A percentile compares a stretch with the other conserved stretches of the same genome.
These are phyloP conservation scores for Hortiboletus campestris DNA, from an alignment of 768 basidiomycete species.

Conservation along the genomic window DNA sequence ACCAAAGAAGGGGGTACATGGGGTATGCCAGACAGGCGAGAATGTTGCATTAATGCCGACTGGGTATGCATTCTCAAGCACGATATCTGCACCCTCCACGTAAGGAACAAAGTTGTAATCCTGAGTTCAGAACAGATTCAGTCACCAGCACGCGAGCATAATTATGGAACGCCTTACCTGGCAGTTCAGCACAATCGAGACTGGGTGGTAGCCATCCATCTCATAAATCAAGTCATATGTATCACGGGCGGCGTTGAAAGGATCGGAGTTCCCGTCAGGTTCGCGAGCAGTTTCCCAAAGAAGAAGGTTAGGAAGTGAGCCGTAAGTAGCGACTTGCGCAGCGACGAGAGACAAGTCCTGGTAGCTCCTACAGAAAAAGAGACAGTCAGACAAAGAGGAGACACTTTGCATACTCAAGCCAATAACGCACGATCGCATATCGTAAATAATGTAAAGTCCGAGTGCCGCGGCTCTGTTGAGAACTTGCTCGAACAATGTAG, in stretches of 20 bases:
- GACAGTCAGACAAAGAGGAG: not conserved
- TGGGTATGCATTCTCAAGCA: conserved; percentile 47
- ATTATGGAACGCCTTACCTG: conserved; percentile 12
- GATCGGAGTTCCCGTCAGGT: conserved; percentile 67
- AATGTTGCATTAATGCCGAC: conserved; percentile 60
- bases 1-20: conserved; percentile 63
- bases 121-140: conserved; percentile 21
- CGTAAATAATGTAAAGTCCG: conserved; percentile 67
- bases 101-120: conserved; percentile 63
- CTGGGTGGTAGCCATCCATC: conserved; percentile 57
- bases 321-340: conserved; percentile 62
- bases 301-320: conserved; percentile 63
- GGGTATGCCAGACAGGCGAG: conserved; percentile 57
- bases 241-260: conserved; percentile 51
- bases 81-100: conserved; percentile 62
- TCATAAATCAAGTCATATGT: conserved; percentile 48
- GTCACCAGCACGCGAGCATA: not conserved
- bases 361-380: conserved; percentile 42
- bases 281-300: conserved; percentile 75
- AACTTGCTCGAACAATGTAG: conserved; percentile 35
- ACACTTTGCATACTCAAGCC: not conserved
- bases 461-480: conserved; percentile 16
- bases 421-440: conserved; percentile 58
- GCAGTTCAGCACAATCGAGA: conserved; percentile 55
- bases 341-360: conserved; percentile 59